Percentiles rank a stretch among this genome's conserved stretches.
phyloP scores from a whole-genome alignment of 768 basidiomycete species.

The Hemileccinum impolitum region DNA sequence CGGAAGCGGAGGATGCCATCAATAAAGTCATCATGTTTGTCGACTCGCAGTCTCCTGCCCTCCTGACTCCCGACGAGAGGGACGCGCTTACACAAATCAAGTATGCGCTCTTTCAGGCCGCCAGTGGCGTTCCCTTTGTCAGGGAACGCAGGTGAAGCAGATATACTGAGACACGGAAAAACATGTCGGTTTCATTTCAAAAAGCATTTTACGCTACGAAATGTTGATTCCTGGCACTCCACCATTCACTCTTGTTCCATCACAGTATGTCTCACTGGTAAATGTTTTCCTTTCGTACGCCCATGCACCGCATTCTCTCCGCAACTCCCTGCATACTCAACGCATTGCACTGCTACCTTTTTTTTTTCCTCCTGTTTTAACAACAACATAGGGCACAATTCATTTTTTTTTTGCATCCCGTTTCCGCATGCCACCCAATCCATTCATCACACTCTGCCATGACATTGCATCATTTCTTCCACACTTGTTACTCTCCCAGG shows the following conservation, averaged over 20 bases:
- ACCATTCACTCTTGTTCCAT: slow-evolving; percentile 10
- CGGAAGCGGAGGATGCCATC: slow-evolving; percentile 52
- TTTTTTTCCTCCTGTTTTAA: slow-evolving; percentile 4
- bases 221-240: slow-evolving; percentile 12
- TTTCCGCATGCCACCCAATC: slow-evolving; percentile 22
- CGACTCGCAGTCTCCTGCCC: slow-evolving; percentile 36
- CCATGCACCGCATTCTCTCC: slow-evolving; percentile 21
- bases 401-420: slow-evolving; percentile 13
- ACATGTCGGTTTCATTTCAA: slow-evolving; percentile 13
- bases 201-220: slow-evolving; percentile 18
- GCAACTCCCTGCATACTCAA: slow-evolving; percentile 22
- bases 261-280: slow-evolving; percentile 21
- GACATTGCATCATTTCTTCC: slow-evolving; percentile 18
- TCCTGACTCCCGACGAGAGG: slow-evolving; percentile 36
- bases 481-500: slow-evolving; percentile 8
- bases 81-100: slow-evolving; percentile 46
- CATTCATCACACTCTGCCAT: slow-evolving; percentile 15
- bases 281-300: slow-evolving; percentile 15
- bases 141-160: slow-evolving; percentile 28
- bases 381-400: slow-evolving; percentile 16
- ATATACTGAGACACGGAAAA: no score
- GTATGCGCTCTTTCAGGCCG: slow-evolving; percentile 50
- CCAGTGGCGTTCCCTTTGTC: slow-evolving; percentile 35
- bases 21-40: slow-evolving; percentile 53
- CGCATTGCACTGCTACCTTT: slow-evolving; percentile 19